Evolutionary conservation across 1,284 basidiomycete genomes (phyloP), one percentile per base, ranked within the genome.

Genomic region (Coriolopsis trogii): DNA sequence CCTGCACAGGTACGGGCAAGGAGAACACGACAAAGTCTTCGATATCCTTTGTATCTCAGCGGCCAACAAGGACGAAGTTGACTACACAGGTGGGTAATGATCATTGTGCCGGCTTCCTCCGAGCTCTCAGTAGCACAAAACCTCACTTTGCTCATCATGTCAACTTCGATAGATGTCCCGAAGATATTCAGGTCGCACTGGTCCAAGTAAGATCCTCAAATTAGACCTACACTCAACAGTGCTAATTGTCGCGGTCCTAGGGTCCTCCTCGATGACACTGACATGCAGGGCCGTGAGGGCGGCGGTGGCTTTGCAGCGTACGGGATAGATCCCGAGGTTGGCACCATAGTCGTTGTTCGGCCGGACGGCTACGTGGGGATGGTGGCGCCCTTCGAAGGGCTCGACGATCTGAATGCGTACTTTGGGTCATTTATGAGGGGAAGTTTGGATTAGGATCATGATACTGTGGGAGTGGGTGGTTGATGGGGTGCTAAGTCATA

Each of bases 311-410:
- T 84, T 55, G 65, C 70, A 37, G 70, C 63, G 54, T 82, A 79
- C 56, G 88, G 87, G 0, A 74, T 89, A 30, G 70, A 73, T 34
- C 5, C 60, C 72, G n/a, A 66, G 68, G 21, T 13, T 2, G 89
- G 88, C 18, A 84, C 78, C 7, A 67, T 89, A 16, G 80, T 89
- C 24, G 73, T 87, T 26, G 80, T 89, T 13, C 77, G 89, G 25
- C 89, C 89, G 5, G 89, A 91, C 61, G 88, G 88, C 6, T 90
- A 89, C 54, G 79, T 91, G 13, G 85, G 84, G 2, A 72, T 73
- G 50, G 71, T 88, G 18, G 72, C 73, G 1, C 76, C 83, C 0
- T 64, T 88, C 36, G 71, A 81, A 30, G 65, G 72, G 4, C 56
- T 71, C 28, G 59, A 67, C 6, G 71, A 70, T n/a, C 56, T 87